These are phyloP conservation scores for Candida cerambycidarum DNA, from an alignment of 805 yeast genomes.

Conservation along the genomic window DNA sequence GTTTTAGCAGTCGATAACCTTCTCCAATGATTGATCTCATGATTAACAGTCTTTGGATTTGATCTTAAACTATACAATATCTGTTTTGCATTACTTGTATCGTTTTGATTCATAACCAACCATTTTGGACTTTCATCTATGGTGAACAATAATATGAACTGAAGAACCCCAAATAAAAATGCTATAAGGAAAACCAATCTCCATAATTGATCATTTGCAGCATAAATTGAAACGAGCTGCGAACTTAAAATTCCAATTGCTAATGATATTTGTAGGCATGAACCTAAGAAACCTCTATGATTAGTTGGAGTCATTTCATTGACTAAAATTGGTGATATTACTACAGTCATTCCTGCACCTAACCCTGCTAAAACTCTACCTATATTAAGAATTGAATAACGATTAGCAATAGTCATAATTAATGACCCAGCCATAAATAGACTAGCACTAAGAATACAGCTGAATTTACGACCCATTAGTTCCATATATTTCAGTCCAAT, in stretches of 20 bases:
- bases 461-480: conserved; percentile 24
- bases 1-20: conserved; percentile 16
- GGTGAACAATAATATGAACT: conserved; percentile 32
- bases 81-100: conserved; percentile 26
- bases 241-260: conserved; percentile 38
- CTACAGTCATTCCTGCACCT: conserved; percentile 40
- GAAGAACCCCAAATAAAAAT: conserved; percentile 23
- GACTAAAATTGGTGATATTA: conserved; percentile 41
- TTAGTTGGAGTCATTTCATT: conserved; percentile 41
- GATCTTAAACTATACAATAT: conserved; percentile 31
- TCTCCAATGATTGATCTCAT: conserved; percentile 40
- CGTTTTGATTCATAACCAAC: conserved; percentile 33
- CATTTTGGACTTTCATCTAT: conserved; percentile 44
- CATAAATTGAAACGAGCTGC: conserved; percentile 31
- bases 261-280: conserved; percentile 38
- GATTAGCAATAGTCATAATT: conserved; percentile 25
- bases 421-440: conserved; percentile 29
- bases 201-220: conserved; percentile 40
- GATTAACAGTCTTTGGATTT: conserved; percentile 26
- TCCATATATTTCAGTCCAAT: conserved; percentile 29
- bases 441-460: conserved; percentile 22
- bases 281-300: conserved; percentile 43
- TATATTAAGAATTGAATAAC: conserved; percentile 18
- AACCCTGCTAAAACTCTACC: conserved; percentile 39
- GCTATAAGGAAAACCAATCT: conserved; percentile 31